A percentile compares a stretch with the other conserved stretches of the same genome.
Conservation (phyloP, 2,329 filamentous ascomycete species). For the Diaporthe humulicola region DNA sequence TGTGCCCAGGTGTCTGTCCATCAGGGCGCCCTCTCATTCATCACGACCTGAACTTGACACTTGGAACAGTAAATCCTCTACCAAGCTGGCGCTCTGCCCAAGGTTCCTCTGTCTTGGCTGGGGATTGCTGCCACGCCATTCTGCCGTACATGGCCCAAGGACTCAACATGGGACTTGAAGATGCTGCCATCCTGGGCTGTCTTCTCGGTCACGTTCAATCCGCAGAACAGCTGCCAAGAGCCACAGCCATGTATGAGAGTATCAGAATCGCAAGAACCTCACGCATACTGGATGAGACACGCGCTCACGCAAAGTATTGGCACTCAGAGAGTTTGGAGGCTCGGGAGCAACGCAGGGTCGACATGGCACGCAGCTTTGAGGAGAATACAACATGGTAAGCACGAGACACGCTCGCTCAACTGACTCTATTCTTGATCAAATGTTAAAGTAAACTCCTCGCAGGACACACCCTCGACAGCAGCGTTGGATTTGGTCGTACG, state of each 20-base stretch:
- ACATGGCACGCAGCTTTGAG: not conserved
- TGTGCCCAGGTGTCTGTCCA: not conserved
- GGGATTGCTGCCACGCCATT: not conserved
- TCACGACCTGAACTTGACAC: not conserved
- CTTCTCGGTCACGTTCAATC: not conserved
- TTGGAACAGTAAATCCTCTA: not conserved
- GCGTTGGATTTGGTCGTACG: not conserved
- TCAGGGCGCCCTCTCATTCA: not conserved
- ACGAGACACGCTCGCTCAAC: not conserved
- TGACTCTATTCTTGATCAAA: not conserved
- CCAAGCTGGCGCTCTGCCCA: not conserved
- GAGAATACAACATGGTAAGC: not conserved
- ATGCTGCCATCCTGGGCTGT: not conserved
- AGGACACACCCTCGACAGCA: not conserved
- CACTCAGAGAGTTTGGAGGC: not conserved
- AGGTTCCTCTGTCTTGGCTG: not conserved
- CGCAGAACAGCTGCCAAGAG: not conserved
- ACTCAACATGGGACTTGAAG: not conserved
- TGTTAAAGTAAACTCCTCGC: not conserved
- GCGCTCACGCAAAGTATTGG: not conserved
- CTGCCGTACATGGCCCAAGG: constrained; percentile 4
- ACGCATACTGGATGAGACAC: not conserved
- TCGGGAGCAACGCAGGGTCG: not conserved
- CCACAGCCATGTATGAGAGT: not conserved
- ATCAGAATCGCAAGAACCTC: not conserved